Evolutionary conservation across 2,329 filamentous ascomycete genomes (phyloP), one percentile per base, ranked within the genome.

Genomic region (Phyllosticta paracitricarpa): DNA sequence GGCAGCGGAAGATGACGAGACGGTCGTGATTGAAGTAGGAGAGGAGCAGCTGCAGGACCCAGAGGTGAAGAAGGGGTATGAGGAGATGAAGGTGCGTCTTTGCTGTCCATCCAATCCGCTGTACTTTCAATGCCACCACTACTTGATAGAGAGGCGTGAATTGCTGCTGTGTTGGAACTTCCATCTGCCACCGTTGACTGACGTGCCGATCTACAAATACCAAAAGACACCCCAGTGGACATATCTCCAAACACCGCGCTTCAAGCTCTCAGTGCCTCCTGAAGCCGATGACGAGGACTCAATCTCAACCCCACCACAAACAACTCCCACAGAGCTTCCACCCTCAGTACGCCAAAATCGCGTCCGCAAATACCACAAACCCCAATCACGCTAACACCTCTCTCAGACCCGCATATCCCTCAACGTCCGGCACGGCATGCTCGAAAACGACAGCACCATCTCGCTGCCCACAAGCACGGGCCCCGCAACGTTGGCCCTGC

Each of bases 161-260:
- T 8, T 30, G 52, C 14, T 54, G 66, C 67, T 48, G n/a, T n/a
- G 17, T n/a, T n/a, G 40, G 5, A n/a, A 5, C 40, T 7, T 2
- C 28, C 28, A 8, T 6, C 28, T 30, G 2, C 6, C 28, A 6
- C 1, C 4, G 4, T 30, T 30, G 40, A n/a, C 40, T 48, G 40
- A n/a, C 3, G 14, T 48, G 40, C 40, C 2, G 5, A 17, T 40
- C 2, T 14, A 7, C 17, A 48, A 48, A 14, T 9, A 14, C 4
- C 2, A 19, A 9, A 65, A 85, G 81, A 86, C 85, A 0, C 73
- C 76, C 3, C 82, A 85, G 10, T 97, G 91, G 91, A 87, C 88
- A 62, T 96, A 88, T 73, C 83, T 83, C 2, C 91, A 96, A 75
- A 96, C 92, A 1, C 92, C 92, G 1, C 86, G 87, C 61, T 97